Base-by-base conservation (phyloP, 108 stramenopile genomes). In the Nitzschia sp. region DNA sequence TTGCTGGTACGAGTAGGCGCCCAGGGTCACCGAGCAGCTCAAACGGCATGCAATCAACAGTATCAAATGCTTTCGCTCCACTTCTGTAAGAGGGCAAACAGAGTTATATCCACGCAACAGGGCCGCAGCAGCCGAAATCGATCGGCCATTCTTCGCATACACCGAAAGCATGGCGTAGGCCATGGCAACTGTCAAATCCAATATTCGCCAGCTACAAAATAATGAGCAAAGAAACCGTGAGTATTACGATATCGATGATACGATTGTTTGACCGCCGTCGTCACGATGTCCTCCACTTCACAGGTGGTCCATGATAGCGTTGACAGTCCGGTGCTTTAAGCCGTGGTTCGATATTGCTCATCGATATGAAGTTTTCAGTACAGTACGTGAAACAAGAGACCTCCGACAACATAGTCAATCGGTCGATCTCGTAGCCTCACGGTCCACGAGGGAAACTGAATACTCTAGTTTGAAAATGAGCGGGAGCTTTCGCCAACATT, bases 311-410 rank as follows among this genome's bases (percentile, higher is more conserved):
- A 91, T 91, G 90, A 94, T 91, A 95, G 91, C 94, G 94, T 75
- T 85, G 89, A 84, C 85, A 74, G 56, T 89, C 90, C 85, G 87
- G 87, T 78, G 94, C 89, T 91, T 95, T 95, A 95, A 91, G 81
- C 88, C 84, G 82, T 80, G 91, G 79, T 86, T 95, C 81, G 55
- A 26, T 95, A 36, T 95, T 65, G 91, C 94, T 91, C 86, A 73
- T 87, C 59, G 91, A 93, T 87, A 86, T 95, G 94, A 89, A 91
- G 85, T 81, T 46, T 75, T 71, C 68, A 48, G 76, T 72, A 95
- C 71, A 80, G 85, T 69, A 48, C 42, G 64, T 13, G 70, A 75
- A 65, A 72, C 55, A 49, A 74, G 64, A 67, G 70, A 76, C 84
- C 94, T 91, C 91, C 88, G 91, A 92, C 93, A 84, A 74, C 82